A percentile compares a stretch with the other conserved stretches of the same genome.
Conservation (phyloP, 331 rosid species). For the Pyrus hybrid region DNA sequence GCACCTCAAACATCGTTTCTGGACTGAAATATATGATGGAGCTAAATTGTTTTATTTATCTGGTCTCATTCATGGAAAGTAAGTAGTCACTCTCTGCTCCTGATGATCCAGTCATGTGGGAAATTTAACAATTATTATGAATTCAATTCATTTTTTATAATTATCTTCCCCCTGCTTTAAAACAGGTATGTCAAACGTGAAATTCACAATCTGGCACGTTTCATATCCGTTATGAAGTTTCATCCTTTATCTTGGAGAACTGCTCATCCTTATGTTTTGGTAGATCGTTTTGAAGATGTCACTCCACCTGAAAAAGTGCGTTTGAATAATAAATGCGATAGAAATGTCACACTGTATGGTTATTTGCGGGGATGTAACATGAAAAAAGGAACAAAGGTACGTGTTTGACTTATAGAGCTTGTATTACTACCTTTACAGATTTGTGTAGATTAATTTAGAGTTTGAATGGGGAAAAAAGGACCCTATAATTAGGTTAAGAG, state of each 20-base stretch:
- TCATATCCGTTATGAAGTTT: slow-evolving; percentile 91
- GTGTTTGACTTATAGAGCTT: slow-evolving; percentile 1
- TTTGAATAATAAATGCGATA: slow-evolving; percentile 62
- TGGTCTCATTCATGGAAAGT: slow-evolving; percentile 85
- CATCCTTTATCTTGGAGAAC: slow-evolving; percentile 88
- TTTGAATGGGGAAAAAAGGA: background rate
- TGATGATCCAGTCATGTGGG: background rate
- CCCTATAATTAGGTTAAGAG: background rate
- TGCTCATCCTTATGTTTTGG: slow-evolving; percentile 81
- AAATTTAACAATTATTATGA: background rate
- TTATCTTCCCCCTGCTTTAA: slow-evolving; percentile 5
- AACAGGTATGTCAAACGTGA: slow-evolving; percentile 81
- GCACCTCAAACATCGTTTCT: slow-evolving; percentile 82
- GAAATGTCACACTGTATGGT: slow-evolving; percentile 83
- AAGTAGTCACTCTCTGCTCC: slow-evolving; percentile 26
- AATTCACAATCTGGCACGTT: slow-evolving; percentile 84
- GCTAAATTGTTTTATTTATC: slow-evolving; percentile 91
- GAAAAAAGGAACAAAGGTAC: slow-evolving; percentile 78
- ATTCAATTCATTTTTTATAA: background rate
- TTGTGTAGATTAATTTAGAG: background rate
- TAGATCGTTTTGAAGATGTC: slow-evolving; percentile 89
- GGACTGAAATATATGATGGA: slow-evolving; percentile 90
- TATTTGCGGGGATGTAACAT: slow-evolving; percentile 88
- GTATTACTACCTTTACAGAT: background rate
- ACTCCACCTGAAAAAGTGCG: slow-evolving; percentile 78